Percentiles rank a stretch among this genome's conserved stretches.
Evolutionary conservation across 345 rosid genomes (phyloP).

Genomic region (Pistacia vera): DNA sequence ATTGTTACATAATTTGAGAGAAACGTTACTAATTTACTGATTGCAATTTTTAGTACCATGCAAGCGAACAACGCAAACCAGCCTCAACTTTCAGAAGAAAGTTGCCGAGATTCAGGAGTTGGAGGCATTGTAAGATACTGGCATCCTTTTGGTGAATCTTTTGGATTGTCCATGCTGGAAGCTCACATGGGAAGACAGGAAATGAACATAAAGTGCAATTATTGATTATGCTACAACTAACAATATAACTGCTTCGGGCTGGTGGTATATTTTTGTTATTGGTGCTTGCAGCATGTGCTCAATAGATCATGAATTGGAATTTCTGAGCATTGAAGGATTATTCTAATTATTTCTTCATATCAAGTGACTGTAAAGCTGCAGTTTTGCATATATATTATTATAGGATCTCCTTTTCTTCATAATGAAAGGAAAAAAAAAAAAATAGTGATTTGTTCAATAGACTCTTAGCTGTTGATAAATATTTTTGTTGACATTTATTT

Average conservation of each 20-base stretch:
- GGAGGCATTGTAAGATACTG: constrained; percentile 35
- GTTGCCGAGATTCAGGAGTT: constrained; percentile 29
- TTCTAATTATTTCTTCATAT: background rate
- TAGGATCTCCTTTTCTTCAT: too few relatives aligned
- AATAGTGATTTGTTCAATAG: background rate
- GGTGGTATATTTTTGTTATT: background rate
- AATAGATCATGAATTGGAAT: background rate
- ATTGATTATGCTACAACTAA: background rate
- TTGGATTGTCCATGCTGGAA: constrained; percentile 1
- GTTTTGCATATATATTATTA: too few relatives aligned
- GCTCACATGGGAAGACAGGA: constrained; percentile 5
- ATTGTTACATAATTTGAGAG: background rate
- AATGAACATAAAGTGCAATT: constrained; percentile 5
- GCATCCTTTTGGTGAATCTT: background rate
- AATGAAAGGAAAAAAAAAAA: too few relatives aligned
- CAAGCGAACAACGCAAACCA: constrained; percentile 62
- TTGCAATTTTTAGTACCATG: constrained; percentile 10
- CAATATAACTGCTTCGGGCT: background rate
- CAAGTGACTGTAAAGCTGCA: background rate
- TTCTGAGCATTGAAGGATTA: background rate
- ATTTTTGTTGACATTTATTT: too few relatives aligned
- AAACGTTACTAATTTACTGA: background rate
- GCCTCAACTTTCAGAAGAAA: constrained; percentile 57
- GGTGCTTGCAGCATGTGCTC: background rate
- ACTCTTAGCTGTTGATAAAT: background rate